Percentiles rank a stretch among this genome's conserved stretches.
Conservation (phyloP, 2,329 filamentous ascomycete species). For the Aspergillus tanneri region DNA sequence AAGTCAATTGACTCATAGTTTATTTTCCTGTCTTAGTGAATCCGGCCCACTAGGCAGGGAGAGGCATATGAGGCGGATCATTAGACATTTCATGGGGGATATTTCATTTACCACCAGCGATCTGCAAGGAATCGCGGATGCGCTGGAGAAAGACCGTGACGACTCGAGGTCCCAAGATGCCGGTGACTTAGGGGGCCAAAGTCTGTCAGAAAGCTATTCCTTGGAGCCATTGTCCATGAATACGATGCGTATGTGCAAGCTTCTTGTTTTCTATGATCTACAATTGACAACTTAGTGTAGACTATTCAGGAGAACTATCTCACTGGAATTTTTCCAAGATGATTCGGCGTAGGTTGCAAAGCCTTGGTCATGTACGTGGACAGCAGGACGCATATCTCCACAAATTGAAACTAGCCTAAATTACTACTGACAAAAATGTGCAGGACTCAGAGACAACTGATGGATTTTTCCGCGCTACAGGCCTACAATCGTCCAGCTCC, state of each 20-base stretch:
- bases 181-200: constrained; percentile 4
- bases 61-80: constrained; percentile 42
- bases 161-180: neutral
- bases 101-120: constrained; percentile 31
- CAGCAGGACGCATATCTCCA: constrained; percentile 2
- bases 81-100: constrained; percentile 43
- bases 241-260: constrained; percentile 23
- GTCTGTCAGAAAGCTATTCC: constrained; percentile 21
- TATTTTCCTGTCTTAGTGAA: neutral
- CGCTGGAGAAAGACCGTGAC: constrained; percentile 30
- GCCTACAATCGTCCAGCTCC: constrained; percentile 30
- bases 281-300: constrained; percentile 10
- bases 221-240: constrained; percentile 14
- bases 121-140: constrained; percentile 39
- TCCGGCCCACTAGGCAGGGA: constrained; percentile 7
- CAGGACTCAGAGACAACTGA: constrained; percentile 20
- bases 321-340: constrained; percentile 40
- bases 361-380: constrained; percentile 10
- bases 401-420: neutral
- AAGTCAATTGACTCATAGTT: neutral
- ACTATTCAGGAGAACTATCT: constrained; percentile 40
- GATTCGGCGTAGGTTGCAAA: constrained; percentile 32
- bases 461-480: constrained; percentile 34
- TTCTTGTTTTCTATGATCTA: neutral
- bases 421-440: constrained; percentile 4